Evolutionary conservation across 495 filamentous ascomycete genomes (phyloP).

Genomic region (Trichoderma erinaceum): DNA sequence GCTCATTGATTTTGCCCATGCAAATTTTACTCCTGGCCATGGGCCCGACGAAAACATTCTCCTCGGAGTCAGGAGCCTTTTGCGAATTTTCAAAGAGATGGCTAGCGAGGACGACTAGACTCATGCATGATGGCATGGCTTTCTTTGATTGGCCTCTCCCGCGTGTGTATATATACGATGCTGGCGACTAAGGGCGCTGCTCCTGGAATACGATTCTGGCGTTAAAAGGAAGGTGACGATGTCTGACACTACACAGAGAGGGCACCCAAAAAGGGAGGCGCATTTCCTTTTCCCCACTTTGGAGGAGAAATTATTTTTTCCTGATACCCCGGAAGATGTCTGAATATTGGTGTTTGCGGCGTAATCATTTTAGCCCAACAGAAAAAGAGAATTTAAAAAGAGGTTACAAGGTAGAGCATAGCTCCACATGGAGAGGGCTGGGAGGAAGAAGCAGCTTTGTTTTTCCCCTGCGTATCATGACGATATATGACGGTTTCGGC

Average conservation of each 20-base stretch:
- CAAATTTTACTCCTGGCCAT: constrained; percentile 73
- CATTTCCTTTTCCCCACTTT: background rate
- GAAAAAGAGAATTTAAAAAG: background rate
- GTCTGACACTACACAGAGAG: background rate
- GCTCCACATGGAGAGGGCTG: constrained; percentile 1
- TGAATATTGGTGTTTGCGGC: background rate
- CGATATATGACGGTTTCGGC: constrained; percentile 5
- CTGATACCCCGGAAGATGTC: constrained; percentile 11
- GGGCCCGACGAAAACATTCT: constrained; percentile 86
- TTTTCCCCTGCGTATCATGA: background rate
- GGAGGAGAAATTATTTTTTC: background rate
- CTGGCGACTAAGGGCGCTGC: background rate
- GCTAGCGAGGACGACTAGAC: constrained; percentile 18
- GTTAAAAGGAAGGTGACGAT: background rate
- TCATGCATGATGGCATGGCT: constrained; percentile 12
- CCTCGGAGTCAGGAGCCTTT: constrained; percentile 65
- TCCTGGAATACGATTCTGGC: background rate
- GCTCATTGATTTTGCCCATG: constrained; percentile 96
- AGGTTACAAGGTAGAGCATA: background rate
- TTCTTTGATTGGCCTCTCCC: background rate
- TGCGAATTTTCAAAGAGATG: constrained; percentile 63
- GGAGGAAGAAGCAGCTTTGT: background rate
- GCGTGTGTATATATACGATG: background rate
- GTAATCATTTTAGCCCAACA: background rate
- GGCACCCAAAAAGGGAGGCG: background rate